A percentile compares a stretch with the other conserved stretches of the same genome.
Evolutionary conservation across 2,329 filamentous ascomycete species (phyloP).

Genomic region (Coniochaeta ligniaria): DNA sequence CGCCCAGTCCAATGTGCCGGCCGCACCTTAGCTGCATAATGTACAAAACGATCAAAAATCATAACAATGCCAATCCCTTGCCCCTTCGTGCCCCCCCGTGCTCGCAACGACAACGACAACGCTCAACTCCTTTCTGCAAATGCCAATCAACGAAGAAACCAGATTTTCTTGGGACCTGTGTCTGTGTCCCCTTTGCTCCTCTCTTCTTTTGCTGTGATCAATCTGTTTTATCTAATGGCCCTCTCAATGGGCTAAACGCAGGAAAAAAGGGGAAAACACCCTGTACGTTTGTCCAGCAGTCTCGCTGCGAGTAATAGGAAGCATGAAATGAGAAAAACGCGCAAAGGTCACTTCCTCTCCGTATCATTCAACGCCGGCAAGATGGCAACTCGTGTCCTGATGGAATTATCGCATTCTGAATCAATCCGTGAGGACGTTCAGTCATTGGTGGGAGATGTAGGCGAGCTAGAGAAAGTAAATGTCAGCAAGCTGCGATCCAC

Average conservation of each 20-base stretch:
- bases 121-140: not conserved
- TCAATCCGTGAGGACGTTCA: slow-evolving; percentile 9
- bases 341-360: not conserved
- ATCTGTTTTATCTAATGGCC: not conserved
- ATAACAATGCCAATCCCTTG: not conserved
- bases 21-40: not conserved
- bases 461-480: slow-evolving; percentile 19
- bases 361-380: not conserved
- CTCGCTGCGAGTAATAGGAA: not conserved
- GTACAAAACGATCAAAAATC: not conserved
- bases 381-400: not conserved
- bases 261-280: not conserved
- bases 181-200: not conserved
- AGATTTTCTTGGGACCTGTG: not conserved
- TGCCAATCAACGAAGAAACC: not conserved
- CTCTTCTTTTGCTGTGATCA: not conserved
- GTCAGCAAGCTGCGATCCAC: slow-evolving; percentile 5
- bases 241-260: not conserved
- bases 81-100: not conserved
- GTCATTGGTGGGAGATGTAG: slow-evolving; percentile 30
- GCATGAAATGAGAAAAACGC: not conserved
- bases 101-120: not conserved
- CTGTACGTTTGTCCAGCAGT: not conserved
- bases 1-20: not conserved
- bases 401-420: not conserved